Conservation (phyloP, 805 yeast species). For the Yarrowia sp. region DNA sequence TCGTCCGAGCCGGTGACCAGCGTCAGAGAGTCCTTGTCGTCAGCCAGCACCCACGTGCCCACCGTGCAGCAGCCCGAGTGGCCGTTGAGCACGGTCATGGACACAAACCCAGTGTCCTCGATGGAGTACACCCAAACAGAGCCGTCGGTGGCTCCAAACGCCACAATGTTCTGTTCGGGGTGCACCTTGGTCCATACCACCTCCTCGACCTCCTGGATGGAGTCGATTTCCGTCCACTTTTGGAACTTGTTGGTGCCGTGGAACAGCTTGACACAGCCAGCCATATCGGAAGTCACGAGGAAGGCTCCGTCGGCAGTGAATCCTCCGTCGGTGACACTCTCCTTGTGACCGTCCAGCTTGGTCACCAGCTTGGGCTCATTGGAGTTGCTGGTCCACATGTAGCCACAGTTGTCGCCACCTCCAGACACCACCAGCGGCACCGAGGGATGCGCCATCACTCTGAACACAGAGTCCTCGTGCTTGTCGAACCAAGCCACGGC, state of each 20-base stretch:
- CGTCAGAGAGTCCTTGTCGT: slow-evolving; percentile 64
- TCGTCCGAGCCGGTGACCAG: slow-evolving; percentile 84
- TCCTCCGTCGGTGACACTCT: slow-evolving; percentile 83
- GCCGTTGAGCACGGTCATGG: slow-evolving; percentile 53
- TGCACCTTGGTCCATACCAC: slow-evolving; percentile 83
- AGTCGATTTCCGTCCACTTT: slow-evolving; percentile 74
- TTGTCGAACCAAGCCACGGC: slow-evolving; percentile 88
- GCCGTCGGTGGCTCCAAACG: slow-evolving; percentile 92
- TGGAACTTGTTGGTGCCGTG: slow-evolving; percentile 78
- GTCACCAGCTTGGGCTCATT: slow-evolving; percentile 83
- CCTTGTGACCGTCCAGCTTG: slow-evolving; percentile 80
- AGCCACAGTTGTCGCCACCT: slow-evolving; percentile 91
- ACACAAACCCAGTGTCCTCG: slow-evolving; percentile 52
- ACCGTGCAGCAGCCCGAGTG: slow-evolving; percentile 82
- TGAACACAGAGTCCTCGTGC: slow-evolving; percentile 86
- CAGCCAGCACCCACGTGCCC: slow-evolving; percentile 73
- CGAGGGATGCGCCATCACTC: slow-evolving; percentile 81
- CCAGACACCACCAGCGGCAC: slow-evolving; percentile 88
- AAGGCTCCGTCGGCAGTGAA: slow-evolving; percentile 84
- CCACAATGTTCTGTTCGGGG: slow-evolving; percentile 77
- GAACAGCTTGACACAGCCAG: slow-evolving; percentile 80
- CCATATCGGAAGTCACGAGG: slow-evolving; percentile 92
- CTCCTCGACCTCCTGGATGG: slow-evolving; percentile 88
- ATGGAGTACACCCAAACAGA: slow-evolving; percentile 92
- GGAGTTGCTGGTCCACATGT: slow-evolving; percentile 82